Base-by-base conservation (phyloP, 345 rosid genomes). In the Heritiera littoralis region DNA sequence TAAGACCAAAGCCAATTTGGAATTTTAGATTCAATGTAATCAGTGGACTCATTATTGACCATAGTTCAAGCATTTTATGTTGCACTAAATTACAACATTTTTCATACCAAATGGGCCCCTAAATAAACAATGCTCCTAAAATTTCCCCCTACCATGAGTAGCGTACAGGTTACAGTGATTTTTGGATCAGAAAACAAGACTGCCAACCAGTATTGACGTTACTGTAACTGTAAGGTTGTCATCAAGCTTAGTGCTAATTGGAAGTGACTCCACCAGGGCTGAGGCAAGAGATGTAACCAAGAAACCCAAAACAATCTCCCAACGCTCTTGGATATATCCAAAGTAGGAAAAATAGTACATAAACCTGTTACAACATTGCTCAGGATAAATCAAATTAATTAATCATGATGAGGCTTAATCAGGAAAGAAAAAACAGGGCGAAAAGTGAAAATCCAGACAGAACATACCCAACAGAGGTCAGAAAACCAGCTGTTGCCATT, bases 141-240 rank as follows among this genome's bases (percentile, higher is more conserved):
- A 54, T 14, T 74, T 7, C 2, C 35, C 35, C n/a, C 66, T 20
- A 8, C 51, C 49, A 11, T 40, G 13, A 17, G 1, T 13, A 66
- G 55, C 58, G 49, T 9, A 6, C 32, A 70, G 23, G 60, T 51
- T 20, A 38, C 40, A 28, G 65, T 9, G 23, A 30, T 20, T 80
- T 49, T 52, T 52, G 11, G 35, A 69, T 81, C 78, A 84, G 79
- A 86, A 86, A 51, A 95, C 85, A 79, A 91, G 83, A 84, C 77
- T 80, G 59, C 98, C 99, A 11, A 92, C 54, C 48, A 90, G 68
- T 9, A 92, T 69, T 72, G 92, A 90, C 66, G 98, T 79, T 60
- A 95, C 41, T 48, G 98, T 84, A 59, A 92, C 85, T 5, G 97
- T 95, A 66, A 95, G 98, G 83, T 95, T 95, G 87, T 95, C 99